Percentiles rank a stretch among this genome's conserved stretches.
Conservation (phyloP, 768 basidiomycete species). For the Myochromella boudieri region DNA sequence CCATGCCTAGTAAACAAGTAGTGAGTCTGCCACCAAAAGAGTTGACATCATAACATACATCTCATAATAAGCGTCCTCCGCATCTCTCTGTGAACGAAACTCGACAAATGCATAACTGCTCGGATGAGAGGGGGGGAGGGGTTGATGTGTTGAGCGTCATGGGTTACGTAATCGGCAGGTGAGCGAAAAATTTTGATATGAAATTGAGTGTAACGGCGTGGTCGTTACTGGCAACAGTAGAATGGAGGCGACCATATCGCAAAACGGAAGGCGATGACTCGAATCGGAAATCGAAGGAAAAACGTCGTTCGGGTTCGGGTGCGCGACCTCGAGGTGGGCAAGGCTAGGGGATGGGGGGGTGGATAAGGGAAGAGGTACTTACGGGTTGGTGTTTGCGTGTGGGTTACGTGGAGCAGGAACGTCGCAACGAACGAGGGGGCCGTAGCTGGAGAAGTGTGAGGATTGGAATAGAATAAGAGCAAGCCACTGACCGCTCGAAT, state of each 20-base stretch:
- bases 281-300: too few relatives aligned
- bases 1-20: conserved; percentile 59
- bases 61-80: conserved; percentile 82
- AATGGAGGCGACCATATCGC: background rate
- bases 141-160: conserved; percentile 59
- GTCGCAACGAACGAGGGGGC: conserved; percentile 84
- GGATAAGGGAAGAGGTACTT: conserved; percentile 46
- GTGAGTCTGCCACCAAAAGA: background rate
- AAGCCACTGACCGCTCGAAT: conserved; percentile 68
- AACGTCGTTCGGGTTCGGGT: too few relatives aligned
- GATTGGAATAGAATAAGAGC: background rate
- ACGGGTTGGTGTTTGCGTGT: conserved; percentile 76
- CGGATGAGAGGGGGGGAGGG: conserved; percentile 10
- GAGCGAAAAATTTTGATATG: too few relatives aligned
- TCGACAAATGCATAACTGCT: conserved; percentile 87
- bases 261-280: too few relatives aligned
- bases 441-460: conserved; percentile 49
- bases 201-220: too few relatives aligned
- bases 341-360: conserved; percentile 21
- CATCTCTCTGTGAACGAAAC: conserved; percentile 74
- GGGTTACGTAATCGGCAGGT: too few relatives aligned
- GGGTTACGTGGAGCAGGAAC: conserved; percentile 86
- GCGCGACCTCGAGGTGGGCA: conserved; percentile 28
- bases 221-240: background rate
- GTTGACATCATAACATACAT: conserved; percentile 54